Evolutionary conservation across 441 rosid genomes (phyloP), one percentile per base, ranked within the genome.

Genomic region (Jatropha multifida): DNA sequence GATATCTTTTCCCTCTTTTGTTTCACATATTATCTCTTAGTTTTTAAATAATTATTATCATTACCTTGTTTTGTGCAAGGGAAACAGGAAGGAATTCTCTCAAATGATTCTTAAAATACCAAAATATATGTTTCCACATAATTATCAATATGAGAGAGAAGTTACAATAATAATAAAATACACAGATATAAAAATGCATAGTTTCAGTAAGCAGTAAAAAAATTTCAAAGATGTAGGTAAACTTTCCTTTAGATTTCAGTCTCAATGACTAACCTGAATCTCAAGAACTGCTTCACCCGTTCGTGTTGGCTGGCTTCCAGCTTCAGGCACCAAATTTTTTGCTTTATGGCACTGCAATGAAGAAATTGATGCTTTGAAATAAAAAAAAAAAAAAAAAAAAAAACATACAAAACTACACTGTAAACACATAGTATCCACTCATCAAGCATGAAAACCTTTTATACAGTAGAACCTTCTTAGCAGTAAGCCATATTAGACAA

Each of bases 231-330:
- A 18, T 12, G 51, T 15, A 40, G 12, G 23, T 2, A 42, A 40
- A 69, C 18, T 46, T 49, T 56, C 37, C 52, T 64, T 59, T 4
- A 40, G 46, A 72, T 20, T 54, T 66, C 58, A 67, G 14, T 73
- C 63, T 69, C 54, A 77, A 72, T 37, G 32, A 72, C 84, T 76
- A 80, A 93, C 99, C 98, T 96, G 99, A 83, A 96, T 88, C 15
- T 96, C 99, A 80, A 96, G 86, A 84, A 96, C 98, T 55, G 98
- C 97, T 88, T 92, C 97, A 72, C 99, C 99, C 41, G 97, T 96
- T 76, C 99, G 93, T 55, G 99, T 93, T 65, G 99, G 97, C 88
- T 93, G 98, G 86, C 97, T 92, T 80, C 99, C 99, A 83, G 99
- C 92, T 87, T 96, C 99, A 82, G 99, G 99, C 68, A 96, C 90